These are phyloP conservation scores for Cryptococcus maquisensis DNA, from an alignment of 1,284 basidiomycete species.

Conservation along the genomic window DNA sequence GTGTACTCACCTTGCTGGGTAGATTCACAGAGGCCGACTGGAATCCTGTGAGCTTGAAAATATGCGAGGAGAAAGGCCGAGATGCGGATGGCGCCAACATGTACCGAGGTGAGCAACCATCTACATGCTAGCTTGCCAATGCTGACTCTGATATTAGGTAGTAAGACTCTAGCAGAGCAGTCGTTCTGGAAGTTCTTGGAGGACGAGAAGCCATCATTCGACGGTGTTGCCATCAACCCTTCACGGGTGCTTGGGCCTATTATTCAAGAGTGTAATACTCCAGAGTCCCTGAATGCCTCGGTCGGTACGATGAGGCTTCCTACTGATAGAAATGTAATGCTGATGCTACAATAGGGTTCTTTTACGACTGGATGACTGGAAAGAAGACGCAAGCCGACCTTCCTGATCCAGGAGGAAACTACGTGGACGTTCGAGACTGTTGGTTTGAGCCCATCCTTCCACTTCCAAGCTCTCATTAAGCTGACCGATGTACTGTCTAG, in stretches of 20 bases:
- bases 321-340: neutral
- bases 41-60: constrained; percentile 57
- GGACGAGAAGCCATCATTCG: constrained; percentile 57
- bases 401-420: constrained; percentile 47
- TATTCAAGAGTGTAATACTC: constrained; percentile 54
- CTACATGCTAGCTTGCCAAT: neutral
- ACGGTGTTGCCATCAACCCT: constrained; percentile 58
- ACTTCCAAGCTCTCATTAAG: too few relatives aligned
- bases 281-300: constrained; percentile 58
- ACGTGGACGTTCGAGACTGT: constrained; percentile 57
- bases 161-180: constrained; percentile 11
- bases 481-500: constrained; percentile 13
- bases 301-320: constrained; percentile 26
- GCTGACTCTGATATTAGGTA: neutral
- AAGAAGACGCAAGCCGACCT: constrained; percentile 46
- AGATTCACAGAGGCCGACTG: constrained; percentile 54
- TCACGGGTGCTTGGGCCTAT: constrained; percentile 52
- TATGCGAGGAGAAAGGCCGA: constrained; percentile 55
- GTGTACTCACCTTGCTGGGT: neutral
- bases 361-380: constrained; percentile 49
- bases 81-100: constrained; percentile 54
- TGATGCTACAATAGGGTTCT: constrained; percentile 14
- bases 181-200: constrained; percentile 56
- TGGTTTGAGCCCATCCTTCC: neutral
- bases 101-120: constrained; percentile 48